Base-by-base conservation (phyloP, 2,329 filamentous ascomycete genomes). In the Xylaria sp. region DNA sequence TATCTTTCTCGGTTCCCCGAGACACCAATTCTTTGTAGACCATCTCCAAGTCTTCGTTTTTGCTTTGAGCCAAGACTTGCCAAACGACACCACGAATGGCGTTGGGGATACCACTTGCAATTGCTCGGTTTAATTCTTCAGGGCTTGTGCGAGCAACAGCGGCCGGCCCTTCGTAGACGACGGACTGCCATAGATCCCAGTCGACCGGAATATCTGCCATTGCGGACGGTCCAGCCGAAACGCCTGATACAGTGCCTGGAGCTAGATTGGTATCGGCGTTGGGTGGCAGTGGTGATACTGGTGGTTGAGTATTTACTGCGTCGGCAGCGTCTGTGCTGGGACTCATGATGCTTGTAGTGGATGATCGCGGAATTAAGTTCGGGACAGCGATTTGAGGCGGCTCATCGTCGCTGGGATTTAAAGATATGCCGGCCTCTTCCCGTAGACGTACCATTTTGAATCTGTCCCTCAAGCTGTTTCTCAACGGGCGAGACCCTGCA, bases 71-170 rank as follows among this genome's bases (percentile, higher is more conserved):
- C 70, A 99, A 84, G 8, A 98, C 95, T 81, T 99, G 96, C 96
- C 96, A 99, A 60, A 99, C 94, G 2, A 99, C 96, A n/a, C 96
- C 97, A 67, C 96, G 91, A 70, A 99, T 97, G 2, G 94, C 95
- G 73, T 91, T 94, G 0, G 96, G 96, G 66, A 99, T 99, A 39
- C 96, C 96, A 48, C 91, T 92, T 59, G 95, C 93, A 75, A 99
- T 98, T 25, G 96, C 94, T 73, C 88, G 89, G 78, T 95, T 97
- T 66, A 99, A 84, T 79, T 98, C 94, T 75, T 97, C 93, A 0
- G 95, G 87, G 77, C 94, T 97, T 3, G 94, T 94, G 68, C 93
- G 90, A 12, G 93, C 92, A 59, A 98, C 92, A 10, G 94, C 95
- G 33, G 93, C 90, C 18, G 94, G 94, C 0, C 96, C 96, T 82